Percentiles rank a stretch among this genome's conserved stretches.
These are phyloP conservation scores for Sporothrix euskadiensis DNA, from an alignment of 2,329 filamentous ascomycete genomes.

Conservation along the genomic window DNA sequence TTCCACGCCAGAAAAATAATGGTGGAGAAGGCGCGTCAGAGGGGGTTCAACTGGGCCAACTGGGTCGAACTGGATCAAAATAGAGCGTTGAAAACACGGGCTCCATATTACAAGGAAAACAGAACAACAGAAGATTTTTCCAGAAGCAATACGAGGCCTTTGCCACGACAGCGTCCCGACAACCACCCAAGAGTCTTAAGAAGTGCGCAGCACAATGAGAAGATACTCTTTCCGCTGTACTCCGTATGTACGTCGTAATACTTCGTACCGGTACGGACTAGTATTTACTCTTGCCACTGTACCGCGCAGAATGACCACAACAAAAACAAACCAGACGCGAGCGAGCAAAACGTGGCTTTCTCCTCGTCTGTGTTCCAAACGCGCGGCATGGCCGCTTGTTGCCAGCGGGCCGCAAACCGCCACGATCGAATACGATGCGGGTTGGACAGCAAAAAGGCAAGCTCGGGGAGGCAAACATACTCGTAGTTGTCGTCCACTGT, in stretches of 20 bases:
- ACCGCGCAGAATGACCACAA: not conserved
- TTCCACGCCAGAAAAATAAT: not conserved
- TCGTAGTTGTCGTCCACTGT: not conserved
- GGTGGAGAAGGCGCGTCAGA: constrained; percentile 15
- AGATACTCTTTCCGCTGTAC: too few relatives aligned
- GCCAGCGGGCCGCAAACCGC: constrained; percentile 5
- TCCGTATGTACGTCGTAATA: not conserved
- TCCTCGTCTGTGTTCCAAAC: constrained; percentile 1
- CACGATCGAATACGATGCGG: constrained; percentile 11
- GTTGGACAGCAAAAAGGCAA: not conserved
- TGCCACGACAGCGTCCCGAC: not conserved
- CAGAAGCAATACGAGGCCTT: constrained; percentile 17
- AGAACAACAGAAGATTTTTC: constrained; percentile 5
- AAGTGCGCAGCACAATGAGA: not conserved
- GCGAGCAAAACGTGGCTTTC: not conserved
- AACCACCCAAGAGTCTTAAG: not conserved
- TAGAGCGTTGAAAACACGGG: not conserved
- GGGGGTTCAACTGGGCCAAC: not conserved
- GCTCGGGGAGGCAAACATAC: not conserved
- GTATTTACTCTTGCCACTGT: not conserved
- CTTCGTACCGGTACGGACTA: not conserved
- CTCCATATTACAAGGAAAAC: not conserved
- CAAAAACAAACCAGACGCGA: not conserved
- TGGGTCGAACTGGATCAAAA: not conserved
- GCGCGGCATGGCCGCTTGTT: constrained; percentile 5